A percentile compares a stretch with the other conserved stretches of the same genome.
phyloP scores from a whole-genome alignment of 139 green algal genomes.

The Monoraphidium neglectum region DNA sequence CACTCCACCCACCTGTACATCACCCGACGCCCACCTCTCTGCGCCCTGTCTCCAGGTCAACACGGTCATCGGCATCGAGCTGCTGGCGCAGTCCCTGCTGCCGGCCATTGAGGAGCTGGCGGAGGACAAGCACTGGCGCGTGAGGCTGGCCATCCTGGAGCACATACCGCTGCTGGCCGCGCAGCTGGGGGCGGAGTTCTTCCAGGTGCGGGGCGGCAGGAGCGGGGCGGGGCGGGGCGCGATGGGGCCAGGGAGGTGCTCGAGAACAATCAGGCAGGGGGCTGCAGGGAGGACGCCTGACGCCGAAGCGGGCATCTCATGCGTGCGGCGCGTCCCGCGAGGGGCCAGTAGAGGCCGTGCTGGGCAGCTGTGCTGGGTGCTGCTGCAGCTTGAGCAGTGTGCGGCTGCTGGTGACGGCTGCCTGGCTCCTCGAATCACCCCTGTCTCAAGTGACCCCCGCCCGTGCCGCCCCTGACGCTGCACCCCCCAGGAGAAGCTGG shows the following conservation, averaged over 20 bases:
- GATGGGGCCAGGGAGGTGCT: too few relatives aligned
- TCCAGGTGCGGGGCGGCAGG: constrained; percentile 44
- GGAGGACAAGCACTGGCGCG: constrained; percentile 98
- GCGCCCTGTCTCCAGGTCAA: constrained; percentile 40
- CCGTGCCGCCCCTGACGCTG: background rate
- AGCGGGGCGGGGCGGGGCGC: too few relatives aligned
- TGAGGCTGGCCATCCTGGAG: constrained; percentile 97
- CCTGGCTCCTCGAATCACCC: background rate
- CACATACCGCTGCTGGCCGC: constrained; percentile 96
- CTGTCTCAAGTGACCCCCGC: background rate
- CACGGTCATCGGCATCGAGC: constrained; percentile 94
- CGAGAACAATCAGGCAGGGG: too few relatives aligned
- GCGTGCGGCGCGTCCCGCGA: background rate
- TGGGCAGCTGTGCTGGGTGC: background rate
- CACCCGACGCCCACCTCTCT: background rate
- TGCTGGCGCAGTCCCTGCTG: constrained; percentile 92
- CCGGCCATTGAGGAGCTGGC: constrained; percentile 97
- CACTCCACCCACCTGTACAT: background rate
- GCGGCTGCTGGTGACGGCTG: background rate
- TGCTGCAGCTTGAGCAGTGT: background rate
- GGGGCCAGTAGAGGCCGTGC: background rate
- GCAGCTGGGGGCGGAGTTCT: constrained; percentile 86
- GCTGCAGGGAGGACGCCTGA: too few relatives aligned
- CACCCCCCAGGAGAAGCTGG: constrained; percentile 82
- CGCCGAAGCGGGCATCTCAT: too few relatives aligned